Conservation (phyloP, 1,139 yeast genomes). For the Geotrichum macrosporum region DNA sequence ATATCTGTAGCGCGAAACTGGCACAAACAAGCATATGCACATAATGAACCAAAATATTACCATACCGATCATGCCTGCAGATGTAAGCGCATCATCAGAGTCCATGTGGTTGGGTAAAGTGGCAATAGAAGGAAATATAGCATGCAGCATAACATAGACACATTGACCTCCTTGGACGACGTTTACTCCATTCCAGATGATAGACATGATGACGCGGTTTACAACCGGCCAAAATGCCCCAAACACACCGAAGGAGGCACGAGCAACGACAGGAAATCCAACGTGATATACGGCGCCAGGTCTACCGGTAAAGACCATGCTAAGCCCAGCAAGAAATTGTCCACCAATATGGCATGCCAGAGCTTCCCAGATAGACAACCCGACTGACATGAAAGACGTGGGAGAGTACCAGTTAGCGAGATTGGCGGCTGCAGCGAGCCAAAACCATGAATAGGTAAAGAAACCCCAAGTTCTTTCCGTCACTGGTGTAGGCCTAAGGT, state of each 20-base stretch:
- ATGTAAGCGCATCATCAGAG: slow-evolving; percentile 46
- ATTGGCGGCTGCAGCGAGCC: slow-evolving; percentile 29
- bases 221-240: slow-evolving; percentile 78
- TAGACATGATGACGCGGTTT: slow-evolving; percentile 75
- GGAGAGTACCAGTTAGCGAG: slow-evolving; percentile 36
- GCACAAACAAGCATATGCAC: slow-evolving; percentile 65
- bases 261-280: slow-evolving; percentile 70
- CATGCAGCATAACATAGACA: slow-evolving; percentile 61
- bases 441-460: slow-evolving; percentile 26
- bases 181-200: slow-evolving; percentile 79
- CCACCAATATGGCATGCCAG: slow-evolving; percentile 42
- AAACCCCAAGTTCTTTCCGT: slow-evolving; percentile 27
- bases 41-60: slow-evolving; percentile 70
- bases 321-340: slow-evolving; percentile 55
- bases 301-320: slow-evolving; percentile 61
- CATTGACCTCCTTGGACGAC: slow-evolving; percentile 75
- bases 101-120: slow-evolving; percentile 50
- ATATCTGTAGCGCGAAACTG: slow-evolving; percentile 69
- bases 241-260: slow-evolving; percentile 72
- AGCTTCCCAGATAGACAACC: slow-evolving; percentile 32
- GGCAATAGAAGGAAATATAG: slow-evolving; percentile 62
- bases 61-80: slow-evolving; percentile 60
- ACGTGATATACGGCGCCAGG: slow-evolving; percentile 71
- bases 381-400: slow-evolving; percentile 30
- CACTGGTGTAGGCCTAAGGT: slow-evolving; percentile 25